These are phyloP conservation scores for Metschnikowia chrysomelidarum DNA, from an alignment of 805 yeast species.

Conservation along the genomic window DNA sequence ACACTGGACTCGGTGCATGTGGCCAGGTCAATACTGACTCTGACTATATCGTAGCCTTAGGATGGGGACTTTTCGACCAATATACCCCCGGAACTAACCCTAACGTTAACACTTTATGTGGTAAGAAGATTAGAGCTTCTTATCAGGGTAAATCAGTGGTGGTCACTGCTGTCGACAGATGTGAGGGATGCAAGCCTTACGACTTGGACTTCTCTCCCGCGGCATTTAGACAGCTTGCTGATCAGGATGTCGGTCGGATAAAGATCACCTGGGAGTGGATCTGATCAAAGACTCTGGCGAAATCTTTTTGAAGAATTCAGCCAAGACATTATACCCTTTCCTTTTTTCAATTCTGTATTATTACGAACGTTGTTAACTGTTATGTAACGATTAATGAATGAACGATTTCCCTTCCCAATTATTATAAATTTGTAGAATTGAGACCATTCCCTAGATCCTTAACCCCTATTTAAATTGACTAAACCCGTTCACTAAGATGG, in stretches of 20 bases:
- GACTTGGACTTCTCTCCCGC: constrained; percentile 61
- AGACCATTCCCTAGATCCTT: too few relatives aligned
- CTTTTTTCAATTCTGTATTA: too few relatives aligned
- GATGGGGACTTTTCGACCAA: constrained; percentile 39
- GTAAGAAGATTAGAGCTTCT: constrained; percentile 46
- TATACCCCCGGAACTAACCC: constrained; percentile 31
- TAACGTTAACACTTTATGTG: constrained; percentile 51
- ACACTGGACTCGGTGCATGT: constrained; percentile 53
- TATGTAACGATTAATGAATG: too few relatives aligned
- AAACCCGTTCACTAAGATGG: too few relatives aligned
- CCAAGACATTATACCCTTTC: too few relatives aligned
- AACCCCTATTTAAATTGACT: too few relatives aligned
- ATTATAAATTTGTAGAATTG: too few relatives aligned
- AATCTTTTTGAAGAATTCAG: too few relatives aligned
- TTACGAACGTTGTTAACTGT: too few relatives aligned
- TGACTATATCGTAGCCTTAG: constrained; percentile 56
- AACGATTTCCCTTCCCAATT: too few relatives aligned
- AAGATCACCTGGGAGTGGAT: constrained; percentile 49
- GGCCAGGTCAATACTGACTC: constrained; percentile 44
- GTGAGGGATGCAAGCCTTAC: constrained; percentile 50
- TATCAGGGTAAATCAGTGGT: constrained; percentile 51
- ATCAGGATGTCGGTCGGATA: constrained; percentile 51
- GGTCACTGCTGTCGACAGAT: constrained; percentile 57
- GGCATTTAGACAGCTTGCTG: constrained; percentile 54
- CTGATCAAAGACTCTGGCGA: not conserved